phyloP scores from a whole-genome alignment of 1,139 yeast genomes.

The Wickerhamiella pararugosa region DNA sequence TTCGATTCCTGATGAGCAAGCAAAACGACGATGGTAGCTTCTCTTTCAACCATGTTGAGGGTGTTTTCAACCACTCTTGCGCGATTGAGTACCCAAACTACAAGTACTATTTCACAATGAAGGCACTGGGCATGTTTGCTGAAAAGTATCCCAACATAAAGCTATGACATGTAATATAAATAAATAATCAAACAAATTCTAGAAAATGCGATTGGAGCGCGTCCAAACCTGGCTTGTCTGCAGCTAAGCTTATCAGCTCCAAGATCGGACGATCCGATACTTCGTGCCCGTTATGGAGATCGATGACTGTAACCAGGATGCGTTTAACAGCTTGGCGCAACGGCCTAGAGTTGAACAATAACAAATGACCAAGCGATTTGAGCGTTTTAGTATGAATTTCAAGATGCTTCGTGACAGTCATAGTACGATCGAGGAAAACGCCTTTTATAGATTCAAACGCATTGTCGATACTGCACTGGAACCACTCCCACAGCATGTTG shows the following conservation, averaged over 20 bases:
- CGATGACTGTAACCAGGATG: not conserved
- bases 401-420: not conserved
- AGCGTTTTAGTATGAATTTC: not conserved
- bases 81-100: conserved; percentile 96
- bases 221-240: too few relatives aligned
- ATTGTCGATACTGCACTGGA: not conserved
- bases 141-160: conserved; percentile 12
- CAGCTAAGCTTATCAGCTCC: too few relatives aligned
- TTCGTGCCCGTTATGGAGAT: too few relatives aligned
- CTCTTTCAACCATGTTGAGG: conserved; percentile 76
- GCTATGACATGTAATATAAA: too few relatives aligned
- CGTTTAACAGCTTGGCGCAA: not conserved
- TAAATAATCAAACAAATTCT: too few relatives aligned
- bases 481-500: conserved; percentile 3
- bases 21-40: conserved; percentile 75
- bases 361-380: not conserved
- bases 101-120: conserved; percentile 76
- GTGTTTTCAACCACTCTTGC: conserved; percentile 86
- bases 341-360: conserved; percentile 1
- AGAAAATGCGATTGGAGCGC: too few relatives aligned
- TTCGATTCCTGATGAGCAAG: conserved; percentile 45
- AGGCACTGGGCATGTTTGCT: conserved; percentile 72
- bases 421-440: not conserved
- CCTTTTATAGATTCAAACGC: not conserved
- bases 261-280: too few relatives aligned